phyloP scores from a whole-genome alignment of 352 stramenopile species.

The Globisporangium carolinianum region DNA sequence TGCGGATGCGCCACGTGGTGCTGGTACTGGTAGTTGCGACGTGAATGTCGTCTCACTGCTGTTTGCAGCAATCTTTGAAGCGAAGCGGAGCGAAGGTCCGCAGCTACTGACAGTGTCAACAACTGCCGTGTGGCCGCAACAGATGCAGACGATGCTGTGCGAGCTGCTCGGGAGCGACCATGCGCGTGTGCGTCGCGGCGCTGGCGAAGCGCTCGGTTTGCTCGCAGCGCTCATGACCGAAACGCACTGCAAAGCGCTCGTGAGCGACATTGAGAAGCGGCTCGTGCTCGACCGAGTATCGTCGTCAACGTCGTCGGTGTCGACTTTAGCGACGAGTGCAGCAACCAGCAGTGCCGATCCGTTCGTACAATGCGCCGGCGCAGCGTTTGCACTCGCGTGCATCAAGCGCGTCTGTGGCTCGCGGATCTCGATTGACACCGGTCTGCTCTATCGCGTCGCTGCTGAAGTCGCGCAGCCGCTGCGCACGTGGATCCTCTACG shows the following conservation, averaged over 20 bases:
- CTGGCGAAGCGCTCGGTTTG: constrained; percentile 66
- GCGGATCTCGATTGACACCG: constrained; percentile 64
- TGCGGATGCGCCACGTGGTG: constrained; percentile 35
- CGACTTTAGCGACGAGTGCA: constrained; percentile 7
- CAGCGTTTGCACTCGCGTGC: constrained; percentile 68
- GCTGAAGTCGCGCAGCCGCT: constrained; percentile 63
- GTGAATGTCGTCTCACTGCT: constrained; percentile 76
- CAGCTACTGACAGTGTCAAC: constrained; percentile 13
- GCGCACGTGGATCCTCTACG: constrained; percentile 79
- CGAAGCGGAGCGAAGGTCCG: constrained; percentile 17
- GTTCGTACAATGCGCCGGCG: constrained; percentile 47
- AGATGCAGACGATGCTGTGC: constrained; percentile 77
- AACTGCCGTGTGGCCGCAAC: constrained; percentile 41
- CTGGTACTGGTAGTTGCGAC: constrained; percentile 22
- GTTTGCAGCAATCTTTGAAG: constrained; percentile 57
- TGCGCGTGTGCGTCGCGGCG: constrained; percentile 51
- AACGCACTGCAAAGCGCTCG: constrained; percentile 35
- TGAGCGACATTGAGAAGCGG: constrained; percentile 70
- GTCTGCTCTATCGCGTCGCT: constrained; percentile 65
- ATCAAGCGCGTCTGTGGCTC: constrained; percentile 79
- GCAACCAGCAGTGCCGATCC: constrained; percentile 31
- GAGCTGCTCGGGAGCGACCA: constrained; percentile 74
- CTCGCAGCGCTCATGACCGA: constrained; percentile 47
- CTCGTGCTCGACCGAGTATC: constrained; percentile 27
- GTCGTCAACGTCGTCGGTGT: constrained; percentile 17